Conservation (phyloP, 495 filamentous ascomycete species). For the Aspergillus conjunctus region DNA sequence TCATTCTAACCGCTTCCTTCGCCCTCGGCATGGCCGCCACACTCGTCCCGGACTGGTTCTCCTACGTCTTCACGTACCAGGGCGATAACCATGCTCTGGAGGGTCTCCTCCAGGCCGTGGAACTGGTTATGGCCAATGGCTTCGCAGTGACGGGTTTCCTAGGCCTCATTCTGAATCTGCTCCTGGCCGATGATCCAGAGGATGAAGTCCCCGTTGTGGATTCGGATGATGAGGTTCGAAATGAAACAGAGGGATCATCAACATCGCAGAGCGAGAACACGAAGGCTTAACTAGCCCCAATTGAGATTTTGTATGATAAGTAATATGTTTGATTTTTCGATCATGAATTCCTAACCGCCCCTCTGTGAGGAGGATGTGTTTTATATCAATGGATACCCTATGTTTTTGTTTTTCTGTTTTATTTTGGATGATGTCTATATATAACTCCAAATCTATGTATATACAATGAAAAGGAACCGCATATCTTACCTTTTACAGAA, state of each 20-base stretch:
- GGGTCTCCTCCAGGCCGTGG: constrained; percentile 83
- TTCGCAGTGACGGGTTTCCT: constrained; percentile 68
- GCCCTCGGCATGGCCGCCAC: constrained; percentile 80
- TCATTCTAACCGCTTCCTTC: constrained; percentile 80
- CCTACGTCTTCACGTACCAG: constrained; percentile 70
- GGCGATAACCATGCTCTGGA: constrained; percentile 70
- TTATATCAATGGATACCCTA: neutral
- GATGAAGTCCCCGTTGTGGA: constrained; percentile 46
- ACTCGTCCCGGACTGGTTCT: constrained; percentile 76
- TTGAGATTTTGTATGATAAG: neutral
- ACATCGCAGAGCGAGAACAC: neutral
- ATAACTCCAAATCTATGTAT: neutral
- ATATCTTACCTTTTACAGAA: neutral
- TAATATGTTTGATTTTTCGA: neutral
- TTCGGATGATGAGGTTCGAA: constrained; percentile 22
- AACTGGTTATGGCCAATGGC: constrained; percentile 74
- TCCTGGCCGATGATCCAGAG: constrained; percentile 73
- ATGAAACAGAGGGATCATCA: neutral
- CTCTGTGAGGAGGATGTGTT: neutral
- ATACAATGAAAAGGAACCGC: neutral
- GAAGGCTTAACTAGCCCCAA: neutral
- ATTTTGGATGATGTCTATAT: neutral
- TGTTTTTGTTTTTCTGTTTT: neutral
- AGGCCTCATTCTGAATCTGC: constrained; percentile 70
- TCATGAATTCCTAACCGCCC: neutral